Evolutionary conservation across 768 basidiomycete species (phyloP).

Genomic region (Suillus placidus): DNA sequence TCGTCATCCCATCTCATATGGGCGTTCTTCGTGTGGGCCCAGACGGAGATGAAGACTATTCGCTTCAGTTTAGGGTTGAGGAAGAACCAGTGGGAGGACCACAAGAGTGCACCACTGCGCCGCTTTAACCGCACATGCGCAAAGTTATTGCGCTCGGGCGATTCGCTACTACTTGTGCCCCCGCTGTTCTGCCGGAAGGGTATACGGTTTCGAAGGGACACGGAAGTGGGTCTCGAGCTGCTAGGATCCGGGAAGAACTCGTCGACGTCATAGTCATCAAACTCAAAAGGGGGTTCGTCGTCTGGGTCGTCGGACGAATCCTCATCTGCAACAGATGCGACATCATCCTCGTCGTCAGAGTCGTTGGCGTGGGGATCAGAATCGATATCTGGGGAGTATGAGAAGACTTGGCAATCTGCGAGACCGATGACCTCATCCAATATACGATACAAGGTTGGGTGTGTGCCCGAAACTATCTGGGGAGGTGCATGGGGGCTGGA

Average conservation of each 20-base stretch:
- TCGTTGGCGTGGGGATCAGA: conserved; percentile 92
- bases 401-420: conserved; percentile 92
- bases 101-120: conserved; percentile 78
- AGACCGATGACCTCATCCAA: conserved; percentile 91
- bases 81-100: conserved; percentile 99
- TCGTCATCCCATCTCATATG: conserved; percentile 53
- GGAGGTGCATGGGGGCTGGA: conserved; percentile 72
- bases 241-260: conserved; percentile 36
- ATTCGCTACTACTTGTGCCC: conserved; percentile 36
- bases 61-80: conserved; percentile 91
- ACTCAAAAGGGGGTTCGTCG: conserved; percentile 74
- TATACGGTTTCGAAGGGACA: conserved; percentile 19
- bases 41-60: conserved; percentile 88
- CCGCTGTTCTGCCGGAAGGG: conserved; percentile 36
- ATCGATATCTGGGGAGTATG: conserved; percentile 90
- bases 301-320: conserved; percentile 73
- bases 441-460: conserved; percentile 84
- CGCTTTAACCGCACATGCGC: conserved; percentile 54
- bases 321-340: conserved; percentile 65
- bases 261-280: conserved; percentile 81
- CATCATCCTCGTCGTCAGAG: conserved; percentile 77
- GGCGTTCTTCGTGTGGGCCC: conserved; percentile 76
- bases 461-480: conserved; percentile 77
- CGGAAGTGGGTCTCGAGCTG: conserved; percentile 15
- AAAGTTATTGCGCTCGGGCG: conserved; percentile 39